phyloP scores from a whole-genome alignment of 805 yeast species.

The Lachancea quebecensis region DNA sequence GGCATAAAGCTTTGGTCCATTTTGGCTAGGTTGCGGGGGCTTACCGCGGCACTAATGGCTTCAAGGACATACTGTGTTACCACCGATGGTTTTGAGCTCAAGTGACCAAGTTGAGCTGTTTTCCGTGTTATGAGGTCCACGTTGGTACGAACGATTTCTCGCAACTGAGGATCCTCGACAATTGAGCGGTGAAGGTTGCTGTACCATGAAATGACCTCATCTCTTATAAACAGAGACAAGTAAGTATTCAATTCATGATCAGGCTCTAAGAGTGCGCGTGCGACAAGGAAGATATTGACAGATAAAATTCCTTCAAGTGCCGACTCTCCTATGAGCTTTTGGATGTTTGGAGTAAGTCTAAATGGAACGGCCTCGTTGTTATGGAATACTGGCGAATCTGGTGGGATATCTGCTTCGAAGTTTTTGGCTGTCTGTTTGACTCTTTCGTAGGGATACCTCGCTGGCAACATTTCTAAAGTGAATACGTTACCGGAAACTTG shows the following conservation, averaged over 20 bases:
- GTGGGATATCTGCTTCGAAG: slow-evolving; percentile 32
- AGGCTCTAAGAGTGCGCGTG: slow-evolving; percentile 83
- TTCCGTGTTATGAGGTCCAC: slow-evolving; percentile 79
- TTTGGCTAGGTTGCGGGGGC: slow-evolving; percentile 86
- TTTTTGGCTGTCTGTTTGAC: slow-evolving; percentile 35
- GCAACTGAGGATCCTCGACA: slow-evolving; percentile 74
- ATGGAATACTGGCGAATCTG: slow-evolving; percentile 71
- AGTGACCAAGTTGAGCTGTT: slow-evolving; percentile 69
- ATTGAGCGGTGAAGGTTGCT: slow-evolving; percentile 78
- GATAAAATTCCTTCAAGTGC: slow-evolving; percentile 88
- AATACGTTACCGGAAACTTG: slow-evolving; percentile 80
- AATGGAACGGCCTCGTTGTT: slow-evolving; percentile 93
- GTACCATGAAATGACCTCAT: slow-evolving; percentile 92
- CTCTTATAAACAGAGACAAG: slow-evolving; percentile 89
- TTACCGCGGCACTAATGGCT: slow-evolving; percentile 88
- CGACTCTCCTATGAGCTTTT: slow-evolving; percentile 88
- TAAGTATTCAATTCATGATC: slow-evolving; percentile 89
- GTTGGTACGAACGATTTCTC: slow-evolving; percentile 82
- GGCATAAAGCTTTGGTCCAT: slow-evolving; percentile 96
- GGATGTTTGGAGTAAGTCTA: slow-evolving; percentile 93
- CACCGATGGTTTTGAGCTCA: slow-evolving; percentile 45
- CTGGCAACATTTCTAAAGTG: slow-evolving; percentile 94
- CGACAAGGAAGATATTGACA: slow-evolving; percentile 74
- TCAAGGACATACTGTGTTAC: slow-evolving; percentile 88
- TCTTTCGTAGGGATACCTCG: slow-evolving; percentile 52